A percentile compares a stretch with the other conserved stretches of the same genome.
Evolutionary conservation across 257 asterid species (phyloP).

Genomic region (Nicotiana knightiana): DNA sequence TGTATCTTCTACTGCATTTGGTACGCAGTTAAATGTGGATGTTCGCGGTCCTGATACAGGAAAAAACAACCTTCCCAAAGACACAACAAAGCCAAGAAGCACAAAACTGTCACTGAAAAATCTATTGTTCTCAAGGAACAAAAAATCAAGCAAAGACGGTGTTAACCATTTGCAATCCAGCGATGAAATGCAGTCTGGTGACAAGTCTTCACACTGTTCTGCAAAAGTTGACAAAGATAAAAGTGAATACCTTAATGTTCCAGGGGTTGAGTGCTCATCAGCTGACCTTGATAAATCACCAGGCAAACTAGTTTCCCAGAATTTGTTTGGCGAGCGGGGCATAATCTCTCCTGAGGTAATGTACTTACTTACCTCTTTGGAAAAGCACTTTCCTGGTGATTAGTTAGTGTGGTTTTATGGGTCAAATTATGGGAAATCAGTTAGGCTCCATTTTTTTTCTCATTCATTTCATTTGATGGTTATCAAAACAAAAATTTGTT

Average conservation of each 20-base stretch:
- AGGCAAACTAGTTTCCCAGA: conserved; percentile 30
- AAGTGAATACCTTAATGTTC: conserved; percentile 17
- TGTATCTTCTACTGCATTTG: conserved; percentile 52
- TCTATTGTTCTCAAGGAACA: conserved; percentile 73
- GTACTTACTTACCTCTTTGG: background rate
- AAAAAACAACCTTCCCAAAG: conserved; percentile 38
- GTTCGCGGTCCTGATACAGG: conserved; percentile 27
- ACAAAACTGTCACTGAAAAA: conserved; percentile 58
- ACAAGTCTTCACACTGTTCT: conserved; percentile 14
- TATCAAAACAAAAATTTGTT: background rate
- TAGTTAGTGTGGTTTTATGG: background rate
- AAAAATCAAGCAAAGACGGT: conserved; percentile 46
- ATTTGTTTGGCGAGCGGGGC: conserved; percentile 25
- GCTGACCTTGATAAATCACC: conserved; percentile 25
- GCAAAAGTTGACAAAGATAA: conserved; percentile 19
- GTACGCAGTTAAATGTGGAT: conserved; percentile 32
- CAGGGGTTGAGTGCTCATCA: conserved; percentile 18
- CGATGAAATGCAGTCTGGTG: conserved; percentile 22
- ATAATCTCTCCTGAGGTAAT: conserved; percentile 49
- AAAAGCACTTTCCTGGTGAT: background rate
- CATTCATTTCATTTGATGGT: background rate
- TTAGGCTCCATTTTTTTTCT: background rate
- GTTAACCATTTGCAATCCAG: conserved; percentile 29
- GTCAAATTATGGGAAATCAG: background rate
- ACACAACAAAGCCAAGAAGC: conserved; percentile 41